Base-by-base conservation (phyloP, 345 rosid species). In the Carallia pectinifolia region DNA sequence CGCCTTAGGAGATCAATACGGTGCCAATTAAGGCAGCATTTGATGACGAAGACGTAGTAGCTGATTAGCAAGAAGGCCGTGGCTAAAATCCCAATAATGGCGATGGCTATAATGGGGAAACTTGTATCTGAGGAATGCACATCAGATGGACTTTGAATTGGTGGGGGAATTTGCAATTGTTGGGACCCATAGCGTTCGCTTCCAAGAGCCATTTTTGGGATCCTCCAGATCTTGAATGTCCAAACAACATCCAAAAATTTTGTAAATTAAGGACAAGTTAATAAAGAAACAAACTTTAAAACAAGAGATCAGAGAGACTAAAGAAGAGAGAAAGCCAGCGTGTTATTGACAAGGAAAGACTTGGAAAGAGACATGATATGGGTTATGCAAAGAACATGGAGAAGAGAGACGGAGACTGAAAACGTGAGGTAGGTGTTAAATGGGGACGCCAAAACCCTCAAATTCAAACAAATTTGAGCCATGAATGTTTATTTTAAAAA, bases 1-100 rank as follows among this genome's bases (percentile, higher is more conserved):
- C 92, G 81, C 18, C 85, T 40, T 12, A 84, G 73, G 30, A 91
- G 68, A 66, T 91, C 93, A 52, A 88, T 83, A 4, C 88, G 70
- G 76, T 88, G 96, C 96, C 96, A 89, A 44, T 74, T 89, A 15
- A 94, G 93, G 77, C 97, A 89, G 72, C 98, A 94, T 75, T 91
- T 91, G 76, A 94, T 90, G 17, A 84, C 93, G 6, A 91, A 94
- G 71, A 94, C 64, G 68, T 91, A 91, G 66, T 94, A 94, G 85
- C 98, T 83, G 31, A 94, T 88, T 2, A 94, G 87, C 80, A 94
- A 77, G 71, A 91, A 90, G 48, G 87, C 89, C 3, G 95, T 91
- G 58, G 96, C 95, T 6, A 91, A 60, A 73, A 94, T 94, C 54
- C 97, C 98, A 17, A 94, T 85, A 13, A 90, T 76, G 6, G 96